Percentiles rank a stretch among this genome's conserved stretches.
Evolutionary conservation across 2,329 filamentous ascomycete genomes (phyloP).

Genomic region (Sporothrix inflata): DNA sequence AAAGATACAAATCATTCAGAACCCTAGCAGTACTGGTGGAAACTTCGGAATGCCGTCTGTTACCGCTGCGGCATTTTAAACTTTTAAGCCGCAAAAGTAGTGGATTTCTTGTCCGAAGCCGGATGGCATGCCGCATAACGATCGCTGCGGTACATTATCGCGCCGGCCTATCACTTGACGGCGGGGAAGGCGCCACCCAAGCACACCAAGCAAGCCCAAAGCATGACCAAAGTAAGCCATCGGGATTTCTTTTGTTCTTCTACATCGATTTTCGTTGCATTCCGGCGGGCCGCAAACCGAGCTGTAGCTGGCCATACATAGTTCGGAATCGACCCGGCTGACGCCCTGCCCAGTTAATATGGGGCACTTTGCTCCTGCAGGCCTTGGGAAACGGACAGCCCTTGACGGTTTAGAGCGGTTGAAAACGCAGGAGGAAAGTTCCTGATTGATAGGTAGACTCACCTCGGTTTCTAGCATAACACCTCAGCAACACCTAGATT

Average conservation of each 20-base stretch:
- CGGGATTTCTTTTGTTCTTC: neutral
- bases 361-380: neutral
- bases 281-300: neutral
- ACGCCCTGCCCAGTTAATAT: neutral
- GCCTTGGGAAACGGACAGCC: neutral
- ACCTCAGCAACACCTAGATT: no score
- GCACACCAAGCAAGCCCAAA: no score
- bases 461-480: neutral
- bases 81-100: neutral
- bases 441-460: neutral
- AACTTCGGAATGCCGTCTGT: neutral
- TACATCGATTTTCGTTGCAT: neutral
- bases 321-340: neutral
- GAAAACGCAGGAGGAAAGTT: neutral
- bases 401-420: neutral
- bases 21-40: no score
- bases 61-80: neutral
- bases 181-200: neutral
- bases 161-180: neutral
- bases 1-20: no score
- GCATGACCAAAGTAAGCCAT: no score
- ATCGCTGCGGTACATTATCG: neutral
- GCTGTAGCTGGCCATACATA: neutral
- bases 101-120: neutral
- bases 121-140: no score